Evolutionary conservation across 176 grass and related monocot species (phyloP), one percentile per base, ranked within the genome.

Genomic region (Eremochloa ophiuroides): DNA sequence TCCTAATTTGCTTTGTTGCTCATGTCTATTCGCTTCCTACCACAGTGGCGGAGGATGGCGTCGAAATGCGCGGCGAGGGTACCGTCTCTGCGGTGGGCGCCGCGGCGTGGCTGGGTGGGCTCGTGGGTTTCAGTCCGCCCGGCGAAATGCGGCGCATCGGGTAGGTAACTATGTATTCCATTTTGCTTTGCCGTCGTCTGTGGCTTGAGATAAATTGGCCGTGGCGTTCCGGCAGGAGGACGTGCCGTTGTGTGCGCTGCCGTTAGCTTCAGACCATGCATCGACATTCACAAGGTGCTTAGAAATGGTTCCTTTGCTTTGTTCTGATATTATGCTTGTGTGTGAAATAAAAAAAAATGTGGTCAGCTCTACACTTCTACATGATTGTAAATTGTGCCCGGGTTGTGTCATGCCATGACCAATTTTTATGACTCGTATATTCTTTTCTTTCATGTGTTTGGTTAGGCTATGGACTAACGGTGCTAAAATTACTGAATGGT

Each of bases 251-350:
- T 39, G 34, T 99, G 91, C 56, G 30, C 82, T 22, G 63, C 82
- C 0, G 79, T 89, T 34, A 75, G 48, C 64, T 95, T 99, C 85
- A 89, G 87, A 20, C 93, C 96, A 3, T 99, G 93, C 51, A 95
- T 99, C 17, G 93, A 99, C 85, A 93, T 99, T 60, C 96, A 99
- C 84, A 91, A 99, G 96, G 91, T 98, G 23, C 6, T 82, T 79
- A 37, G 17, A 23, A 60, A 22, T 44, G 34, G 8, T 42, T 8
- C 17, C 39, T 30, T 25, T 75, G 31, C 38, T 63, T 35, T 20
- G 23, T 67, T 77, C 14, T 26, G 37, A 44, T 8, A 7, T 47
- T 51, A 69, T 70, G 4, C 53, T 35, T n/a, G n/a, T n/a, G n/a
- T n/a, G n/a, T n/a, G n/a, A n/a, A n/a, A n/a, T n/a, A n/a, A n/a